Conservation (phyloP, 352 stramenopile species). For the Phytopythium montanum region DNA sequence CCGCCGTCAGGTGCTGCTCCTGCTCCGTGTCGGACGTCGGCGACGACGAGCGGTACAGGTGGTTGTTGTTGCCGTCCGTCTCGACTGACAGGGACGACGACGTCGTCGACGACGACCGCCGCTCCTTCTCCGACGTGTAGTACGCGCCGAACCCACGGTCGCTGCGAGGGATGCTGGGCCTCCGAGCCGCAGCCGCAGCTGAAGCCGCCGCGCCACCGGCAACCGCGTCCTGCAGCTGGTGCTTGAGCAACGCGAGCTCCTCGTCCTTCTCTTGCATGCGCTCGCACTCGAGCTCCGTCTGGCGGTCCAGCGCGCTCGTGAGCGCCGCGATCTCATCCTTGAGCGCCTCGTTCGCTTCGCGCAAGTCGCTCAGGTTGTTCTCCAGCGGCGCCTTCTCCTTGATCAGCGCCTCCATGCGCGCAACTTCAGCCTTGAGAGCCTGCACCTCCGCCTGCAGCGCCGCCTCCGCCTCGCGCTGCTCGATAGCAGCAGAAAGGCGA, state of each 20-base stretch:
- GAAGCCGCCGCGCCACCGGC: conserved; percentile 4
- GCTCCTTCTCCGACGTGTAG: conserved; percentile 32
- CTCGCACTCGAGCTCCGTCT: conserved; percentile 35
- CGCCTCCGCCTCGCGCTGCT: conserved; percentile 22
- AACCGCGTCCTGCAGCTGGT: conserved; percentile 41
- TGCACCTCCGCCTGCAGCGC: conserved; percentile 26
- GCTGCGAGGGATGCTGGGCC: conserved; percentile 18
- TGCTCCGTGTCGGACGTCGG: conserved; percentile 25
- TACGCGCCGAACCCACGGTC: conserved; percentile 10
- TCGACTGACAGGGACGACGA: conserved; percentile 36
- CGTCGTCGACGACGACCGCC: conserved; percentile 25
- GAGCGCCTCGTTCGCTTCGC: conserved; percentile 27
- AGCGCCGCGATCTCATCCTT: conserved; percentile 22
- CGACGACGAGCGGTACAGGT: conserved; percentile 10
- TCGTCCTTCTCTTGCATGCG: conserved; percentile 47
- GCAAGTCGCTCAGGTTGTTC: conserved; percentile 32
- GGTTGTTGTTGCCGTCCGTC: conserved; percentile 27
- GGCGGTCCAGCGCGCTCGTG: conserved; percentile 31
- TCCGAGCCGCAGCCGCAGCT: conserved; percentile 9
- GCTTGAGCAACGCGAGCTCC: conserved; percentile 43
- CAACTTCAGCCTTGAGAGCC: conserved; percentile 30
- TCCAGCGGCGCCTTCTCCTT: conserved; percentile 27
- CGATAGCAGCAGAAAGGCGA: conserved; percentile 22
- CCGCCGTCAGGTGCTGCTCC: conserved; percentile 33
- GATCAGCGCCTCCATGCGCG: conserved; percentile 20